Conservation (phyloP, 768 basidiomycete species). For the Mycena crocata region DNA sequence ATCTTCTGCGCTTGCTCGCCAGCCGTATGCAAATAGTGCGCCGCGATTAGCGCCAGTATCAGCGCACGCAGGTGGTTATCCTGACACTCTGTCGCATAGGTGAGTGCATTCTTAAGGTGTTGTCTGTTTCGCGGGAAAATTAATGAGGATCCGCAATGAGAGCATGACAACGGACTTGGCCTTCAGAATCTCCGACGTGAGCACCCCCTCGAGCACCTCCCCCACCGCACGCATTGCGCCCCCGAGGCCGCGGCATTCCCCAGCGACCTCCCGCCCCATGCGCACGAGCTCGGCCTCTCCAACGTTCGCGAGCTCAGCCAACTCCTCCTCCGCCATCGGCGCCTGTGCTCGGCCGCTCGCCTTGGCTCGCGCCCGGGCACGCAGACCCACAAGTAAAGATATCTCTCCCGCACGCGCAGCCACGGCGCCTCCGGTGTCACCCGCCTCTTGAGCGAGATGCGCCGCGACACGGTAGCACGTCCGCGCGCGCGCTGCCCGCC, state of each 20-base stretch:
- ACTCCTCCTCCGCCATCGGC: conserved; percentile 33
- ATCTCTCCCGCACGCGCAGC: conserved; percentile 66
- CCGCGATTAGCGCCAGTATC: conserved; percentile 72
- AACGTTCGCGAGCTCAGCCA: conserved; percentile 24
- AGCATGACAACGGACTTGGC: conserved; percentile 63
- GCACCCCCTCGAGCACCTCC: conserved; percentile 64
- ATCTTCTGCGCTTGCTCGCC: conserved; percentile 75
- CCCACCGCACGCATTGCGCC: conserved; percentile 68
- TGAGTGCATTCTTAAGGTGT: conserved; percentile 70
- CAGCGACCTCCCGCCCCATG: conserved; percentile 51
- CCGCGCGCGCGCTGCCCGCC: conserved; percentile 62
- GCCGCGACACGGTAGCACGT: conserved; percentile 75
- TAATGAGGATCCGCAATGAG: conserved; percentile 21
- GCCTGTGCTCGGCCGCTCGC: conserved; percentile 29
- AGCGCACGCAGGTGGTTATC: conserved; percentile 83
- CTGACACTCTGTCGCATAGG: conserved; percentile 64
- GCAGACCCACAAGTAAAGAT: conserved; percentile 61
- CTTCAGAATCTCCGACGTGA: conserved; percentile 65
- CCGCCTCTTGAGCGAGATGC: conserved; percentile 49
- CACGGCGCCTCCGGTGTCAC: conserved; percentile 34
- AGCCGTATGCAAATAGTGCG: conserved; percentile 79
- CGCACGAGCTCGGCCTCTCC: conserved; percentile 46
- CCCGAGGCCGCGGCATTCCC: conserved; percentile 62
- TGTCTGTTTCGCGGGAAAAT: conserved; percentile 50
- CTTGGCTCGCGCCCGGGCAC: conserved; percentile 29